A percentile compares a stretch with the other conserved stretches of the same genome.
Conservation (phyloP, 805 yeast genomes). For the Kodamaea jinghongensis region DNA sequence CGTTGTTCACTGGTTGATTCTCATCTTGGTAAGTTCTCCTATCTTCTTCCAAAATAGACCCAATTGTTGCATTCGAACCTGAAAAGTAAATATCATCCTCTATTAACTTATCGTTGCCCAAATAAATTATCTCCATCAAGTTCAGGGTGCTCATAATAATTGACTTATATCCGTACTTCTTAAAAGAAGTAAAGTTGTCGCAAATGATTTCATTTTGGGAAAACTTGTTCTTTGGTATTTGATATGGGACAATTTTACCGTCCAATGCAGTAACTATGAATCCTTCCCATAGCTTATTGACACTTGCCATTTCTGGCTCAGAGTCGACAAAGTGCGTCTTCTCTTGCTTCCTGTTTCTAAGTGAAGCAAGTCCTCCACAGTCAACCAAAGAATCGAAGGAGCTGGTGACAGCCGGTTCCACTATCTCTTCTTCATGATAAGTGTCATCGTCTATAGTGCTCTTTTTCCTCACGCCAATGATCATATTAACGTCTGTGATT, state of each 20-base stretch:
- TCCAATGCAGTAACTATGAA: slow-evolving; percentile 66
- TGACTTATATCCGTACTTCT: slow-evolving; percentile 74
- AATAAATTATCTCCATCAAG: slow-evolving; percentile 64
- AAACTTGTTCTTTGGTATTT: slow-evolving; percentile 41
- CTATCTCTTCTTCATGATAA: slow-evolving; percentile 18
- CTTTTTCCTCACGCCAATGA: slow-evolving; percentile 55
- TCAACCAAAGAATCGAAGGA: slow-evolving; percentile 9
- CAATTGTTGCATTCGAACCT: slow-evolving; percentile 32
- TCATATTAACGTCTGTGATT: slow-evolving; percentile 69
- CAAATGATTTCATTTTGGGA: slow-evolving; percentile 44
- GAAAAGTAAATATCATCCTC: slow-evolving; percentile 54
- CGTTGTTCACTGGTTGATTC: slow-evolving; percentile 33
- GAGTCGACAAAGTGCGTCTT: neutral
- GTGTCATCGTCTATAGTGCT: slow-evolving; percentile 18
- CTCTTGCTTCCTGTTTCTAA: slow-evolving; percentile 16
- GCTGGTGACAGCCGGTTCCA: neutral
- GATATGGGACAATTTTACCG: slow-evolving; percentile 60
- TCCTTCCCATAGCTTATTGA: slow-evolving; percentile 61
- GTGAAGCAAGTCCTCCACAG: slow-evolving; percentile 17
- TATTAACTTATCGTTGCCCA: slow-evolving; percentile 72
- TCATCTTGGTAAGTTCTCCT: slow-evolving; percentile 6
- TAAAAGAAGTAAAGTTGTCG: slow-evolving; percentile 58
- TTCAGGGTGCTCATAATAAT: slow-evolving; percentile 75
- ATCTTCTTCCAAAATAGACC: slow-evolving; percentile 20
- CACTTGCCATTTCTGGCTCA: slow-evolving; percentile 4